A percentile compares a stretch with the other conserved stretches of the same genome.
These are phyloP conservation scores for Dalechampia spathulata DNA, from an alignment of 441 rosid genomes.

Conservation along the genomic window DNA sequence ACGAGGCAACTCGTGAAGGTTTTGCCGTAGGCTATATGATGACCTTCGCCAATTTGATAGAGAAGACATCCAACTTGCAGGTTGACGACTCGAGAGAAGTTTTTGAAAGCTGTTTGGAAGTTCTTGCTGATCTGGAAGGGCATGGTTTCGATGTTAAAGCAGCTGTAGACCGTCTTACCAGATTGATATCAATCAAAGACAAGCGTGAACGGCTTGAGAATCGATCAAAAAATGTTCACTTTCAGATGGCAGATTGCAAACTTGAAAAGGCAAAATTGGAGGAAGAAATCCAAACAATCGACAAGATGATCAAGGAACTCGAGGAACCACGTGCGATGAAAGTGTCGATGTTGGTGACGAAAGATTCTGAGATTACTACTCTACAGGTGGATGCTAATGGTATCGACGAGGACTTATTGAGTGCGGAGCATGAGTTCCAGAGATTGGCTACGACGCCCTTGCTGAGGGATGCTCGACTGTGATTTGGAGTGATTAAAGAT, in stretches of 20 bases:
- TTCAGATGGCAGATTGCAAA: background rate
- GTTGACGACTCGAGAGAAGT: background rate
- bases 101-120: background rate
- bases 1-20: conserved; percentile 13
- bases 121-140: conserved; percentile 9
- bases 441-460: conserved; percentile 1
- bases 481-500: background rate
- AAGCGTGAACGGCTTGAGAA: conserved; percentile 1
- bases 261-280: background rate
- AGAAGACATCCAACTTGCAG: conserved; percentile 11
- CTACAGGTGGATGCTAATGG: background rate
- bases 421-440: background rate
- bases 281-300: background rate
- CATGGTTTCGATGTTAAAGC: conserved; percentile 11
- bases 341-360: background rate
- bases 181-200: background rate
- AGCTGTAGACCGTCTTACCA: background rate
- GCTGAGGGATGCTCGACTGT: background rate
- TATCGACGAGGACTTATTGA: background rate
- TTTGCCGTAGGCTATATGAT: conserved; percentile 5
- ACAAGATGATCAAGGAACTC: background rate
- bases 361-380: background rate
- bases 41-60: conserved; percentile 4
- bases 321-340: conserved; percentile 1
- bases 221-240: background rate